Evolutionary conservation across 2,329 filamentous ascomycete species (phyloP).

Genomic region (Alternaria sp.): DNA sequence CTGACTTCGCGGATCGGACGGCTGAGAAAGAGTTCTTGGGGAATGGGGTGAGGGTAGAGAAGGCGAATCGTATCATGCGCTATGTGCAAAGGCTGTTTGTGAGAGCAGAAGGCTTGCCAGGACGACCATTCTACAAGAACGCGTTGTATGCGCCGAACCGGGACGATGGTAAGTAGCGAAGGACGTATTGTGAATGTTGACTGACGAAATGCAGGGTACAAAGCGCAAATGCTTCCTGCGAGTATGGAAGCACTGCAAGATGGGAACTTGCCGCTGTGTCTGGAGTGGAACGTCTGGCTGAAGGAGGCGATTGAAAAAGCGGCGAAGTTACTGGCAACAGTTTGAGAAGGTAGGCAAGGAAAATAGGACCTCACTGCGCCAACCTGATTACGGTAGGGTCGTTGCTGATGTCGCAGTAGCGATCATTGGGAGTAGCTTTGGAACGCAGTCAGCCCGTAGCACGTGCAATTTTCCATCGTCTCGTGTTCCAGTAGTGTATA

Average conservation of each 20-base stretch:
- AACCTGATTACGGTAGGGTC: too few species aligned
- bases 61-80: conserved; percentile 4
- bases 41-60: neutral
- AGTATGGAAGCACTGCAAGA: conserved; percentile 11
- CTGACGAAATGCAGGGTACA: conserved; percentile 1
- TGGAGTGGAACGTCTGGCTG: conserved; percentile 2
- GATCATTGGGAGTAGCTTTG: neutral
- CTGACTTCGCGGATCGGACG: neutral
- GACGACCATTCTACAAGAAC: conserved; percentile 14
- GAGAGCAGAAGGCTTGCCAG: conserved; percentile 6
- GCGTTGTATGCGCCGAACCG: conserved; percentile 13
- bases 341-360: neutral
- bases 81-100: conserved; percentile 10
- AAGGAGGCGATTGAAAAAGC: neutral
- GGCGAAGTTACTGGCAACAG: neutral
- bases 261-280: conserved; percentile 2
- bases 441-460: neutral
- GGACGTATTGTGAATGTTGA: neutral
- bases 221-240: conserved; percentile 7
- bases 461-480: neutral
- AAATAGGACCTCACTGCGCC: neutral
- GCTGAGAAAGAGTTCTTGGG: neutral
- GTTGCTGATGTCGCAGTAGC: too few species aligned
- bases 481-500: neutral
- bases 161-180: conserved; percentile 2